Evolutionary conservation across 2,329 filamentous ascomycete genomes (phyloP), one percentile per base, ranked within the genome.

Genomic region (Fusarium sp.): DNA sequence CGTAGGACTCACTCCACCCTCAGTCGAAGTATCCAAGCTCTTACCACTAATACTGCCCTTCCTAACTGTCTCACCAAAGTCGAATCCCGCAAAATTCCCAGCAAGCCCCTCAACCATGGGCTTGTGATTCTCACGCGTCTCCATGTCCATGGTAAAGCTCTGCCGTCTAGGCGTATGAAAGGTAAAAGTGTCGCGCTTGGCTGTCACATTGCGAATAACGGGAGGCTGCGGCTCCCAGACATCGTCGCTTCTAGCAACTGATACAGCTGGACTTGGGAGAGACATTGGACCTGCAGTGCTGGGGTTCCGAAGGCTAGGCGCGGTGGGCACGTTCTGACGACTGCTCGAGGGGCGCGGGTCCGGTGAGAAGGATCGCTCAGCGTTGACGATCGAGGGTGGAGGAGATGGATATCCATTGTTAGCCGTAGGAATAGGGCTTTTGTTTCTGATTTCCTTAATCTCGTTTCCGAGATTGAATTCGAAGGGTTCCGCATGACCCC

Each of bases 141-240:
- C 85, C 18, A 88, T 81, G 64, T 85, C 84, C 81, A 86, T 85
- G 8, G 85, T 84, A 61, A 89, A 81, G 73, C 88, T 90, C 51
- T 83, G 82, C 41, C 85, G 82, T 26, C 84, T 82, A 5, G 86
- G 82, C 1, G 83, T 82, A 69, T 83, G 83, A 26, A 87, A 84
- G 0, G 85, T 85, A 20, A 87, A 74, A 3, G 87, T 88, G 48
- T 90, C 87, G 38, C 87, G 85, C 76, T 85, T 87, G 8, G 87
- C 86, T n/a, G 77, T 73, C 1, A 88, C 85, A 48, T 85, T 85
- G 39, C 83, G 84, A 44, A 89, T 85, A 9, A 87, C 79, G 3
- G 87, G 86, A 73, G 38, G 78, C 65, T 78, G 86, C 72, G 35
- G 78, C 65, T 78, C 81, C 65, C 77, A 76, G 3, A 74, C 73